Evolutionary conservation across 1,284 basidiomycete genomes (phyloP).

Genomic region (Sporisorium iseilematis-ciliati): DNA sequence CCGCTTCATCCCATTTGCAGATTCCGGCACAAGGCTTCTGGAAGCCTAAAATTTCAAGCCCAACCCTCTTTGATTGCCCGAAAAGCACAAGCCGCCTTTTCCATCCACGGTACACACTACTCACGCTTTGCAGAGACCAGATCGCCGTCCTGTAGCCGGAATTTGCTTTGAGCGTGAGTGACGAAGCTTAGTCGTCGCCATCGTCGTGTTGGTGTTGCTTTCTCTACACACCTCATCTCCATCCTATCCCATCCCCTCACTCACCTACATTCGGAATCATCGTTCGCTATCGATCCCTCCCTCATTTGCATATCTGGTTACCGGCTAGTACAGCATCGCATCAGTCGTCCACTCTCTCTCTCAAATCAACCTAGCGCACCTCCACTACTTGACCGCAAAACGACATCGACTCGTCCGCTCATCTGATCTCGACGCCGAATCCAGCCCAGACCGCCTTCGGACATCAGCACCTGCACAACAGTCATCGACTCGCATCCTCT

Average conservation of each 20-base stretch:
- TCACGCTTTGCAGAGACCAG: no score
- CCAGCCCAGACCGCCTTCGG: background rate
- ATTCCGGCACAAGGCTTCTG: no score
- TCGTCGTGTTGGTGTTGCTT: slow-evolving; percentile 1
- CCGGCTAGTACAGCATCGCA: background rate
- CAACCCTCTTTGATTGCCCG: no score
- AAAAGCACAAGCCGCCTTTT: no score
- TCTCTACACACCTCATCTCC: background rate
- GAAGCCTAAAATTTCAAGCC: no score
- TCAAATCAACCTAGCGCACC: background rate
- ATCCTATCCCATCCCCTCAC: slow-evolving; percentile 1
- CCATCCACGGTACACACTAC: no score
- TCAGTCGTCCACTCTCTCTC: background rate
- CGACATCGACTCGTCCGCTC: background rate
- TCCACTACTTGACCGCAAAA: background rate
- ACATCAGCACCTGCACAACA: background rate
- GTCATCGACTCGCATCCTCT: background rate
- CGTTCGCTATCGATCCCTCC: background rate
- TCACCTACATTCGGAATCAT: background rate
- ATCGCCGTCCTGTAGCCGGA: no score
- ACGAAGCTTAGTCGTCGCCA: background rate
- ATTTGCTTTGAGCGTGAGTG: background rate
- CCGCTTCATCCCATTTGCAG: no score
- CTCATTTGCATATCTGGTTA: background rate
- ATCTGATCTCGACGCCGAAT: background rate